These are phyloP conservation scores for Entophlyctis luteolus DNA, from an alignment of 192 early-diverging fungal species.

Conservation along the genomic window DNA sequence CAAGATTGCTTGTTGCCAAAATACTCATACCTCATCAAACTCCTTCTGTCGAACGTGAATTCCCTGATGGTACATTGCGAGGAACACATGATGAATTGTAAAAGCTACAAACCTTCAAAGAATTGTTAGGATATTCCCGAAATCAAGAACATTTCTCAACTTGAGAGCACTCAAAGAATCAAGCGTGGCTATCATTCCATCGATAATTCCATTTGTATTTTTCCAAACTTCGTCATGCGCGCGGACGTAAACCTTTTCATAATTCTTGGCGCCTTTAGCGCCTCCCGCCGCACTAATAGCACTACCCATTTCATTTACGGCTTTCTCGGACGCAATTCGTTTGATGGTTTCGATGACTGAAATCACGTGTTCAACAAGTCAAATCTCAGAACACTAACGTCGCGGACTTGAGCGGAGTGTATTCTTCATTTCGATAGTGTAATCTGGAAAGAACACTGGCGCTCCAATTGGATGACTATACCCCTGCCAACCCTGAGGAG, in stretches of 20 bases:
- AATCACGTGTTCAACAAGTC: background rate
- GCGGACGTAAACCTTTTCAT: slow-evolving; percentile 8
- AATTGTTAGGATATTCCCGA: background rate
- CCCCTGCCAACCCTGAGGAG: slow-evolving; percentile 69
- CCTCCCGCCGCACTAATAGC: background rate
- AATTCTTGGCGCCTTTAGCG: background rate
- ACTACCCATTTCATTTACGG: background rate
- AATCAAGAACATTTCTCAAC: slow-evolving; percentile 34
- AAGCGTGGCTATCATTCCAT: slow-evolving; percentile 63
- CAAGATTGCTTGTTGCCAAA: background rate
- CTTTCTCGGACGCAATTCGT: slow-evolving; percentile 4
- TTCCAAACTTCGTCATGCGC: slow-evolving; percentile 27
- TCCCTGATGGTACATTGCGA: slow-evolving; percentile 80
- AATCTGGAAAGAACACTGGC: slow-evolving; percentile 65
- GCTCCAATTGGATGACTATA: slow-evolving; percentile 73
- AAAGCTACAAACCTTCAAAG: slow-evolving; percentile 63
- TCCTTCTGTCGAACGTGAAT: slow-evolving; percentile 78
- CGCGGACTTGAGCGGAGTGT: slow-evolving; percentile 51
- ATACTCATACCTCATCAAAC: slow-evolving; percentile 56
- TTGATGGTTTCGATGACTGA: slow-evolving; percentile 13
- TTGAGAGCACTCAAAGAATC: slow-evolving; percentile 58
- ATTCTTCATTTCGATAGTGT: slow-evolving; percentile 59
- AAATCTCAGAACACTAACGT: slow-evolving; percentile 40
- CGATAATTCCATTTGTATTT: slow-evolving; percentile 37
- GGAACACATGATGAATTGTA: slow-evolving; percentile 66